Evolutionary conservation across 208 protist species (phyloP), one percentile per base, ranked within the genome.

Genomic region (Leishmania major): DNA sequence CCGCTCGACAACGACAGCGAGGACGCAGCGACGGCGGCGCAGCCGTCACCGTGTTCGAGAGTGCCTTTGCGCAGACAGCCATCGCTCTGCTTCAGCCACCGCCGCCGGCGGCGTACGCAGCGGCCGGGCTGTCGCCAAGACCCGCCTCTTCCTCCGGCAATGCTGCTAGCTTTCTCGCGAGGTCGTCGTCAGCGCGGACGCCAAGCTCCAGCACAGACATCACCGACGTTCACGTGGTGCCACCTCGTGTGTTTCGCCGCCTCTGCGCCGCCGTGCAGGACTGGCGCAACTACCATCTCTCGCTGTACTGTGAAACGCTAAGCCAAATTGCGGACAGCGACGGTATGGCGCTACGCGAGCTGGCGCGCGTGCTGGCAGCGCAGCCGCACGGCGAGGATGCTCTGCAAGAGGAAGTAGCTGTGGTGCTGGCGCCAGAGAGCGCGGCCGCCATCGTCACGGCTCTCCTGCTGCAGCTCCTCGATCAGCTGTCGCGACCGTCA

Each of bases 261-360:
- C 81, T 84, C 15, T 84, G 81, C 49, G 35, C 25, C n/a, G 57
- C 57, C n/a, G 77, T 60, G 45, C 82, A 85, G 49, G 13, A 43
- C 37, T 62, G 88, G 75, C 87, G 85, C 53, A 96, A 96, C 82
- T 96, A 94, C 69, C 88, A 94, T 75, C 78, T 88, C 71, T 92
- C 92, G 28, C 81, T 91, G n/a, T 93, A 90, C 81, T 84, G 93
- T 60, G 92, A 94, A 79, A 84, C 84, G 7, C 80, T 85, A 1
- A 85, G 82, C 64, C 77, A 81, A 43, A 62, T 85, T 17, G 51
- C 60, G 25, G 82, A 85, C 25, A 45, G 82, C 13, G 22, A 35
- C 60, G 82, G 82, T 15, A 17, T 87, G 28, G 89, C 87, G 62
- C 84, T 78, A n/a, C 75, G 82, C 8, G 82, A 88, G 71, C 79